phyloP scores from a whole-genome alignment of 108 stramenopile genomes.

The Aureococcus anophagefferens region DNA sequence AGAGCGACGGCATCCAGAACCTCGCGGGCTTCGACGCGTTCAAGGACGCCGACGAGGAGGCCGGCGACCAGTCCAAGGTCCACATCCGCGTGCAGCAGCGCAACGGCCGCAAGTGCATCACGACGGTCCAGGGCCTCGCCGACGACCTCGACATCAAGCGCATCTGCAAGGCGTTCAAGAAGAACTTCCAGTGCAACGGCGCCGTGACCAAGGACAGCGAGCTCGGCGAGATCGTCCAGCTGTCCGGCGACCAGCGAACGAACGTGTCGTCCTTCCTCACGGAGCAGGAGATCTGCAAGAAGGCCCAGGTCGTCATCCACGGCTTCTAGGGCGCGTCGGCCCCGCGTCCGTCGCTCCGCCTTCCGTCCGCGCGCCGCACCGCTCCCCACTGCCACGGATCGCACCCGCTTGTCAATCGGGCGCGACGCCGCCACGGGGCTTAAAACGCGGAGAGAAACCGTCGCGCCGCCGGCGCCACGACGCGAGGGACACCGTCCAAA shows the following conservation, averaged over 20 bases:
- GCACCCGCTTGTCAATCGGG: no score
- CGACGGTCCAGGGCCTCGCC: slow-evolving; percentile 87
- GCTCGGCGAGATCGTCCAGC: slow-evolving; percentile 88
- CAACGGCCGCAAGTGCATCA: slow-evolving; percentile 96
- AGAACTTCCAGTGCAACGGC: slow-evolving; percentile 96
- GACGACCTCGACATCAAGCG: slow-evolving; percentile 95
- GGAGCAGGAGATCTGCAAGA: slow-evolving; percentile 89
- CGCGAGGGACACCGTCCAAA: no score
- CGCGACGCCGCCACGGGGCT: no score
- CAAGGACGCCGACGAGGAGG: slow-evolving; percentile 64
- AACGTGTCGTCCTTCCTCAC: slow-evolving; percentile 89
- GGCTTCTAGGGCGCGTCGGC: slow-evolving; percentile 85
- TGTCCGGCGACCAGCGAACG: slow-evolving; percentile 92
- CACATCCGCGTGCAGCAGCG: slow-evolving; percentile 98
- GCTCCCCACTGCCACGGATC: no score
- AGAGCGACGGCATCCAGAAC: no score
- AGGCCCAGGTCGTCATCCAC: slow-evolving; percentile 66
- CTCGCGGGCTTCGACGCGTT: slow-evolving; percentile 47
- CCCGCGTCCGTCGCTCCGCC: no score
- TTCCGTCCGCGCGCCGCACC: no score
- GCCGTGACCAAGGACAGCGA: slow-evolving; percentile 89
- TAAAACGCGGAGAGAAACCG: no score
- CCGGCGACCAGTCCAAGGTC: slow-evolving; percentile 66
- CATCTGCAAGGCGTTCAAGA: slow-evolving; percentile 97
- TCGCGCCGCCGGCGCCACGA: no score